Conservation (phyloP, 371 early-diverging fungal genomes). For the Mucor indicus region DNA sequence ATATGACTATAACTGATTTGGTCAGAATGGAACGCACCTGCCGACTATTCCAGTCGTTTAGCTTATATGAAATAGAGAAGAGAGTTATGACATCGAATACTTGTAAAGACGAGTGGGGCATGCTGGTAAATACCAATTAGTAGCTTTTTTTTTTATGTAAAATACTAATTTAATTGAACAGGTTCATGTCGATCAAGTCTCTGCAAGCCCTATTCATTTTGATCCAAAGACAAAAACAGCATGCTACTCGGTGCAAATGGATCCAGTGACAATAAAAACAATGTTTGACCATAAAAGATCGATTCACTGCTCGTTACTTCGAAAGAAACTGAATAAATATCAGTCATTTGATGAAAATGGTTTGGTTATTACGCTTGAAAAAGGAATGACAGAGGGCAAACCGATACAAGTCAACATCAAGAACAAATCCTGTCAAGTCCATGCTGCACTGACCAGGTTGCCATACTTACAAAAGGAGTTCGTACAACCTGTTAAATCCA, state of each 20-base stretch:
- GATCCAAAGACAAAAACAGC: constrained; percentile 32
- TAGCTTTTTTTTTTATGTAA: neutral
- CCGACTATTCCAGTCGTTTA: constrained; percentile 30
- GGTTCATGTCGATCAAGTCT: constrained; percentile 40
- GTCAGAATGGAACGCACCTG: constrained; percentile 39
- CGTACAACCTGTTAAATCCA: constrained; percentile 4
- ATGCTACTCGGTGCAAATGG: constrained; percentile 35
- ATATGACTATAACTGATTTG: constrained; percentile 39
- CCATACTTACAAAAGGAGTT: constrained; percentile 13
- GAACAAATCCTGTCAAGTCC: constrained; percentile 31
- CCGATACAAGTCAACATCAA: constrained; percentile 27
- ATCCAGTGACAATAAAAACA: constrained; percentile 40
- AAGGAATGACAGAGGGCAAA: constrained; percentile 36
- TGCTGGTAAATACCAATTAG: constrained; percentile 27
- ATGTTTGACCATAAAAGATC: constrained; percentile 46
- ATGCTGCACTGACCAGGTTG: constrained; percentile 33
- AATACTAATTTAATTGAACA: constrained; percentile 5
- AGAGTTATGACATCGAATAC: constrained; percentile 24
- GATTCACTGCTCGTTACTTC: constrained; percentile 36
- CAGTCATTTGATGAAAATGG: constrained; percentile 21
- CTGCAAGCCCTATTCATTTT: constrained; percentile 32
- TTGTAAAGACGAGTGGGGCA: constrained; percentile 29
- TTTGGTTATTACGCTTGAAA: constrained; percentile 38
- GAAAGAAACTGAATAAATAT: constrained; percentile 5
- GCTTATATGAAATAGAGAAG: constrained; percentile 36